These are phyloP conservation scores for Diphasiastrum complanatum DNA, from an alignment of 83 land plant species.

Conservation along the genomic window DNA sequence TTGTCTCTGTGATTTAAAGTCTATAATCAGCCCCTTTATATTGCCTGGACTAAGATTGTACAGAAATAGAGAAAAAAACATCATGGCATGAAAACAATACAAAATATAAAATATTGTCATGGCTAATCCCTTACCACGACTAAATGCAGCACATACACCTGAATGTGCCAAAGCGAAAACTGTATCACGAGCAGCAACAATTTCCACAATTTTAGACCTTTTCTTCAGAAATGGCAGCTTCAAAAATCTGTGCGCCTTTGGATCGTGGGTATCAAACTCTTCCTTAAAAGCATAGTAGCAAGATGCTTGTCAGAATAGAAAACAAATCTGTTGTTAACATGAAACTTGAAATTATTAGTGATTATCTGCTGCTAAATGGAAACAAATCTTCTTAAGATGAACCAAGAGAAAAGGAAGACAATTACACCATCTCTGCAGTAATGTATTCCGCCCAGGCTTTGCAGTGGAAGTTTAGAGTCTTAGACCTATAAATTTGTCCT, in stretches of 20 bases:
- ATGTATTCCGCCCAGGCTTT: too few relatives aligned
- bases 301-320: too few relatives aligned
- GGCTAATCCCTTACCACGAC: conserved; percentile 50
- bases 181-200: conserved; percentile 90
- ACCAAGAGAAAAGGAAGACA: too few relatives aligned
- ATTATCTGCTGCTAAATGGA: too few relatives aligned
- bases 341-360: not conserved
- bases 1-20: conserved; percentile 52
- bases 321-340: not conserved
- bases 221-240: conserved; percentile 64
- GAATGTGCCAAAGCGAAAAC: conserved; percentile 92
- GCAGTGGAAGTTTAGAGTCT: too few relatives aligned
- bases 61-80: not conserved
- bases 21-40: not conserved
- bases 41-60: not conserved
- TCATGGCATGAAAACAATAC: too few relatives aligned
- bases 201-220: conserved; percentile 74
- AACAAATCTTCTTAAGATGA: too few relatives aligned
- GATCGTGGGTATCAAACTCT: conserved; percentile 95
- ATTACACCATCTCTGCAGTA: too few relatives aligned
- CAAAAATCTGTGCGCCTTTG: conserved; percentile 55
- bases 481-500: too few relatives aligned
- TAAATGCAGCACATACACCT: conserved; percentile 93
- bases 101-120: not conserved
- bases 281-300: too few relatives aligned